Conservation (phyloP, 2,329 filamentous ascomycete species). For the Fusarium sp. region DNA sequence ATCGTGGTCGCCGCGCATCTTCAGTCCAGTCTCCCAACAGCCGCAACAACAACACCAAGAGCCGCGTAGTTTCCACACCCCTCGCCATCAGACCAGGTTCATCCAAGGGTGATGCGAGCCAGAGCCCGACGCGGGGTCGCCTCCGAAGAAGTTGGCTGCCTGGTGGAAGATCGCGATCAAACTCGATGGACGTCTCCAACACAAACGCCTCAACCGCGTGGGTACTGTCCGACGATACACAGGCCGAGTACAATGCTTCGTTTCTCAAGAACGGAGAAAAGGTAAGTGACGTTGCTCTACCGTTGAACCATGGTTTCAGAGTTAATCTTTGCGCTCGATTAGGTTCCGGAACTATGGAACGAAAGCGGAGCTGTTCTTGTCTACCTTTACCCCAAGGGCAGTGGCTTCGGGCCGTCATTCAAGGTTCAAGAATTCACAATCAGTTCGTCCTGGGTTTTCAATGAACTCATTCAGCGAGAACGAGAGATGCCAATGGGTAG, state of each 20-base stretch:
- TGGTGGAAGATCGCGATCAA: constrained; percentile 61
- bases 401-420: constrained; percentile 65
- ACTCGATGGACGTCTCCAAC: constrained; percentile 51
- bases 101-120: constrained; percentile 47
- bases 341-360: constrained; percentile 75
- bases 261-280: constrained; percentile 64
- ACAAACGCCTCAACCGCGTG: constrained; percentile 54
- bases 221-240: constrained; percentile 63
- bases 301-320: constrained; percentile 10
- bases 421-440: constrained; percentile 65
- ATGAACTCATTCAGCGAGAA: constrained; percentile 61
- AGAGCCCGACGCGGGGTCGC: constrained; percentile 57
- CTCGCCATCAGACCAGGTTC: constrained; percentile 42
- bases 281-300: constrained; percentile 48
- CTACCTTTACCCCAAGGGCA: constrained; percentile 63
- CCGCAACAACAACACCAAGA: constrained; percentile 43
- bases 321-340: constrained; percentile 21
- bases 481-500: constrained; percentile 45
- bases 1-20: constrained; percentile 56
- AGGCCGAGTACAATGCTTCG: constrained; percentile 64
- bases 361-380: constrained; percentile 66
- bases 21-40: constrained; percentile 55
- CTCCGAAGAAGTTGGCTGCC: constrained; percentile 65
- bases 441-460: constrained; percentile 63
- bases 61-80: constrained; percentile 46